Base-by-base conservation (phyloP, 2,329 filamentous ascomycete species). In the Colletotrichum neosansevieriae region DNA sequence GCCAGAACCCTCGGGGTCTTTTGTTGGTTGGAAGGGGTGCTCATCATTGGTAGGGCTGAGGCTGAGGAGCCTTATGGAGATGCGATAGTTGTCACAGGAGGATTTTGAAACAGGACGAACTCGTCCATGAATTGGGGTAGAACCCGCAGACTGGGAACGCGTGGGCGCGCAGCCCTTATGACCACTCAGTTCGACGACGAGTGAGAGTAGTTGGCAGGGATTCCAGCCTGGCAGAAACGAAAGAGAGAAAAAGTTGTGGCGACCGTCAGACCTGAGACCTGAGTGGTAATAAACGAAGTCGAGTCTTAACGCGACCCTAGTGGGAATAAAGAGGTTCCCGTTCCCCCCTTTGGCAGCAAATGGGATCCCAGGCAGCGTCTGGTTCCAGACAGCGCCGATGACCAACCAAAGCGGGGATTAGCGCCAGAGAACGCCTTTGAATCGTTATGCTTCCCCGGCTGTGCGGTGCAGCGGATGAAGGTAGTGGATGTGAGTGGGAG, bases 1-100 rank as follows among this genome's bases (percentile, higher is more conserved):
- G 85, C 85, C 65, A 87, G 77, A 53, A 87, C 81, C 72, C 85
- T 79, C 13, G 79, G 76, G 12, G 80, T 77, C 74, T 83, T 85
- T 63, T 76, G 50, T 24, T 69, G 67, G 51, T 47, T 63, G 13
- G 63, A 56, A 17, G 53, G 44, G 63, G 50, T 47, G 64, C 50
- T 69, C 67, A 63, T 63, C 67, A 68, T 68, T 61, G 49, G 32
- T 64, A 65, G 49, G 54, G 54, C 54, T 50, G 54, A 65, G 61
- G 65, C 65, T 49, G 49, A 54, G 44, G 32, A 54, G 60, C 45
- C 60, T 50, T 54, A 38, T 49, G 53, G 54, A 17, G 38, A 54
- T 36, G 65, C 54, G 42, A 38, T 54, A 42, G 49, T 59, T 53
- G 60, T 61, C 65, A 58, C 53, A 19, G 34, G 32, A 36, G 15